Evolutionary conservation across 2,329 filamentous ascomycete genomes (phyloP).

Genomic region (Neocatenulostroma microsporum): DNA sequence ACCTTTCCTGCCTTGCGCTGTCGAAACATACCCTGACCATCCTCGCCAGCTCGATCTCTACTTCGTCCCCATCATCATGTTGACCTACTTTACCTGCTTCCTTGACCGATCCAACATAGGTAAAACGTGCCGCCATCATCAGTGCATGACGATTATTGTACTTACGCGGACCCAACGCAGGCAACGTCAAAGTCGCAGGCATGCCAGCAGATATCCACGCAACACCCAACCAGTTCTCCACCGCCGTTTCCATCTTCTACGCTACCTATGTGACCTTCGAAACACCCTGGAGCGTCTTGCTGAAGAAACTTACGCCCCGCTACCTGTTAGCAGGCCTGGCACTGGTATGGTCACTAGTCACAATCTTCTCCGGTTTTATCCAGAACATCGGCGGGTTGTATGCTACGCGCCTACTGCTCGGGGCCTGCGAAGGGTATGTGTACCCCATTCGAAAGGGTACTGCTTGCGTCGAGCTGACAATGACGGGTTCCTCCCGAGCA

Average conservation of each 20-base stretch:
- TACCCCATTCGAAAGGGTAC: no score
- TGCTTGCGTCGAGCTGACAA: no score
- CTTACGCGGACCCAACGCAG: no score
- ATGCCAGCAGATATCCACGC: conserved; percentile 23
- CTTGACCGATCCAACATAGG: conserved; percentile 30
- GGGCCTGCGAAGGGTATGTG: conserved; percentile 46
- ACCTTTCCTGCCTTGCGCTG: no score
- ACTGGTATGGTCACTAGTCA: no score
- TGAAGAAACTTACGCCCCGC: conserved; percentile 40
- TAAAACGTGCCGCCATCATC: no score
- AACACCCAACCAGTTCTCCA: conserved; percentile 56
- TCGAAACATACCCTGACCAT: no score
- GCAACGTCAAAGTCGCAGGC: conserved; percentile 12
- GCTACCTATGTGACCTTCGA: conserved; percentile 43
- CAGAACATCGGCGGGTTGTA: conserved; percentile 45
- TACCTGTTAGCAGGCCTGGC: no score
- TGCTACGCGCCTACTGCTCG: conserved; percentile 35
- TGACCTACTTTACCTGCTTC: conserved; percentile 35
- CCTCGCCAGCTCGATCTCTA: conserved; percentile 47
- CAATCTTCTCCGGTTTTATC: no score
- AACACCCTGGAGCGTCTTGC: conserved; percentile 36
- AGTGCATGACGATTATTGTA: no score
- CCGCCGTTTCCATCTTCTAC: conserved; percentile 60
- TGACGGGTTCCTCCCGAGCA: no score
- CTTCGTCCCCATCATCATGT: conserved; percentile 35